Base-by-base conservation (phyloP, 352 stramenopile genomes). In the Saprolegnia diclina region DNA sequence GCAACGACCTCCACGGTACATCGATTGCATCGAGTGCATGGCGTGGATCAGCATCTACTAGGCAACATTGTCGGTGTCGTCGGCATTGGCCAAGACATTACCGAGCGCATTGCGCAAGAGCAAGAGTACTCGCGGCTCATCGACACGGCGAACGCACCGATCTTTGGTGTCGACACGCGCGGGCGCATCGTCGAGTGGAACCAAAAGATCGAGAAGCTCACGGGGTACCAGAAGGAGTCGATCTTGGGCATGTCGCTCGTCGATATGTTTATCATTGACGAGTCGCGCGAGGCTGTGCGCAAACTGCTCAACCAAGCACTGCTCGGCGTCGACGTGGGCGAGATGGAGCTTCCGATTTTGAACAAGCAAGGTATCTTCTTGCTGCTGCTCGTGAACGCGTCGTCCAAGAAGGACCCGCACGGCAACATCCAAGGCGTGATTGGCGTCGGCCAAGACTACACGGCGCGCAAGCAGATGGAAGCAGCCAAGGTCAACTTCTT, bases 401-500 rank as follows among this genome's bases (percentile, higher is more conserved):
- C 84, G 0, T 92, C 83, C 52, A 94, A 95, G 63, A 92, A 95
- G 59, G 90, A 97, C 71, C 89, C 89, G 76, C 87, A 97, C 37
- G 89, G 90, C 26, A 96, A 95, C 62, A 89, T 97, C 71, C 87
- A 94, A 44, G 93, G 92, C 56, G 91, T 97, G 26, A 95, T 98
- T 57, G 87, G 86, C 69, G 89, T 98, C 50, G 90, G 88, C 13
- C 91, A 98, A 76, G 92, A 98, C 73, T 92, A 98, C 67, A 97
- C 93, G 13, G 86, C 84, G 1, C 77, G 85, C 21, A 92, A 92
- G 64, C 83, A 92, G 53, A 92, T 92, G 86, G 84, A 94, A 67
- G 83, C 84, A 52, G 84, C 84, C 0, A 92, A 92, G 65, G 85
- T 92, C 37, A 92, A 90, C n/a, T 94, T 94, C 66, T 67, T 94